phyloP scores from a whole-genome alignment of 169 alveolate genomes.

The Gregarina niphandrodes region DNA sequence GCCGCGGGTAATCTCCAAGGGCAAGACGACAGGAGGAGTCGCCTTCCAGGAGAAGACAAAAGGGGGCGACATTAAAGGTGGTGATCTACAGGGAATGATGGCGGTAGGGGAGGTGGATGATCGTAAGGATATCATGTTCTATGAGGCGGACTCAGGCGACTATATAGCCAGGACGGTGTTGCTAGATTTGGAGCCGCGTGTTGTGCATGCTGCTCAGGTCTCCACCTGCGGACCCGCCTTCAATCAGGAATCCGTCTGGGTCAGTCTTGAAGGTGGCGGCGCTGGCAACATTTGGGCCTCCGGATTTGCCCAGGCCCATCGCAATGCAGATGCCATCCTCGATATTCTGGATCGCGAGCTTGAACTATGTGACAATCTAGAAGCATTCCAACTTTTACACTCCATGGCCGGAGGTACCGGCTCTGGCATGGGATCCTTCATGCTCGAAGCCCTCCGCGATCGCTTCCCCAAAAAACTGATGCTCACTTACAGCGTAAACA shows the following conservation, averaged over 20 bases:
- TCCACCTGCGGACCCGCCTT: no score
- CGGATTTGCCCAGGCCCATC: slow-evolving; percentile 76
- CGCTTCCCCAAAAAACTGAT: slow-evolving; percentile 64
- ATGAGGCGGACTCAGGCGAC: slow-evolving; percentile 77
- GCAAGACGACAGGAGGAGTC: no score
- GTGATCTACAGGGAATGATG: background rate
- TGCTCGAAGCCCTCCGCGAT: slow-evolving; percentile 81
- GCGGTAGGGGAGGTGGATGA: no score
- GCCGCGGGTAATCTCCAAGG: no score
- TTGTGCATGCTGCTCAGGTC: no score
- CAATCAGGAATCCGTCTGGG: no score
- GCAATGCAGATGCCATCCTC: slow-evolving; percentile 73
- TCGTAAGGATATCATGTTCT: slow-evolving; percentile 87
- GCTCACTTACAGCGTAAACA: slow-evolving; percentile 22
- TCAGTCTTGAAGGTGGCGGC: slow-evolving; percentile 79
- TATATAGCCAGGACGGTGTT: slow-evolving; percentile 72
- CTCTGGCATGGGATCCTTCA: slow-evolving; percentile 91
- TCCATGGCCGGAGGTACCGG: slow-evolving; percentile 99
- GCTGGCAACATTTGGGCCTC: slow-evolving; percentile 98
- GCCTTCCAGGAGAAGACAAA: no score
- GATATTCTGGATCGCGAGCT: slow-evolving; percentile 97
- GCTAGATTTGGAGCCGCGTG: slow-evolving; percentile 94
- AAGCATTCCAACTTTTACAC: slow-evolving; percentile 89
- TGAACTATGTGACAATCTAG: slow-evolving; percentile 88
- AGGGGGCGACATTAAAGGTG: slow-evolving; percentile 45